Evolutionary conservation across 2,329 filamentous ascomycete genomes (phyloP), one percentile per base, ranked within the genome.

Genomic region (Diatrype stigma): DNA sequence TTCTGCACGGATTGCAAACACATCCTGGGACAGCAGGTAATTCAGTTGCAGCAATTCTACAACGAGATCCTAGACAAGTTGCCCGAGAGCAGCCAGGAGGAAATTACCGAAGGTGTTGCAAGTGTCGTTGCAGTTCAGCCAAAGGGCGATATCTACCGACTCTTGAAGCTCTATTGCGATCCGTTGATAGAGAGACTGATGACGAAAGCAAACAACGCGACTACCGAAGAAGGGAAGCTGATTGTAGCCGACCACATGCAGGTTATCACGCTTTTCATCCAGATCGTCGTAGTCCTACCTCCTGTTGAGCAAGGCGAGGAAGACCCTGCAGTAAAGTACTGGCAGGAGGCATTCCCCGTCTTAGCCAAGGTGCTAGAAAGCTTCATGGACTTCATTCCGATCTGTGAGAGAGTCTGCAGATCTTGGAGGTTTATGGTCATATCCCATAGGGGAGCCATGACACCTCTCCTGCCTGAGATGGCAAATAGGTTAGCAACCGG

Each of bases 361-460:
- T 78, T 97, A 52, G 85, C 89, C 8, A 90, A 88, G 7, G 89
- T 99, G 53, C 80, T 95, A 50, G 88, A 95, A 63, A 93, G 86
- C 65, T 99, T 97, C 67, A 82, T 92, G 55, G 77, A 81, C 60
- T 96, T 92, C 60, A 80, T 86, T 14, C 93, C 94, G 3, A 95
- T 99, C 52, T 87, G 95, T 58, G 94, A 99, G 74, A 82, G 93
- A 40, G 84, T 99, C 23, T 97, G 93, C 70, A 84, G 93, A 56
- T 96, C 90, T 76, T 99, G 93, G 91, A 84, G 95, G 56, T 89
- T 93, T 67, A 96, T 97, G 89, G 84, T 99, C 37, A 90, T 97
- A 52, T 96, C 92, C 0, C 97, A 97, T 70, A 84, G 94, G 58
- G 94, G 87, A 2, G 88, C 88, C 47, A 96, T 95, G 77, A 83